Conservation (phyloP, 2,329 filamentous ascomycete species). For the Aureobasidium sp. region DNA sequence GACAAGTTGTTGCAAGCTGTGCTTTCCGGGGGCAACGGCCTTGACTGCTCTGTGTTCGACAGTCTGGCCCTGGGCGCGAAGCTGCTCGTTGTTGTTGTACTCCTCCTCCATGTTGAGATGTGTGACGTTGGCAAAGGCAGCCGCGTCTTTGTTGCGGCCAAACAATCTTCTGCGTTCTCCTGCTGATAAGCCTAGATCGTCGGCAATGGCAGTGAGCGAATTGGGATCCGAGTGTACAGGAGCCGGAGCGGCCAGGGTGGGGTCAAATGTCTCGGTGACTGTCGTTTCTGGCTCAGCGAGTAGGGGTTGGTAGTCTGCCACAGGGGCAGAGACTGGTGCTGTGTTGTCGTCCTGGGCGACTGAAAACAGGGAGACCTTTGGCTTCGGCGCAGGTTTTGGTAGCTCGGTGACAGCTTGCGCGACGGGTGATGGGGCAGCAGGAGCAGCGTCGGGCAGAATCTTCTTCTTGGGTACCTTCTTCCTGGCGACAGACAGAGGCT, state of each 20-base stretch:
- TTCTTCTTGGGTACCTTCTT: constrained; percentile 62
- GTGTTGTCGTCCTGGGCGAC: constrained; percentile 37
- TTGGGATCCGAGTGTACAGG: constrained; percentile 29
- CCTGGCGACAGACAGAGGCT: constrained; percentile 73
- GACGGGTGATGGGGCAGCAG: constrained; percentile 21
- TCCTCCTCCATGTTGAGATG: constrained; percentile 86
- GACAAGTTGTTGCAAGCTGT: constrained; percentile 80
- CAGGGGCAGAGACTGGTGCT: constrained; percentile 3
- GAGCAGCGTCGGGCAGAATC: constrained; percentile 22
- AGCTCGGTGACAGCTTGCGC: constrained; percentile 3
- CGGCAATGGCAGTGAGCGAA: constrained; percentile 61
- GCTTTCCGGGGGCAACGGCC: constrained; percentile 34
- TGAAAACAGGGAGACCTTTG: constrained; percentile 63
- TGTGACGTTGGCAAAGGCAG: constrained; percentile 52
- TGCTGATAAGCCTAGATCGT: constrained; percentile 69
- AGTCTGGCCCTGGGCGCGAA: constrained; percentile 61
- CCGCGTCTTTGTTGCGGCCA: constrained; percentile 46
- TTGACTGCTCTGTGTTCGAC: constrained; percentile 71
- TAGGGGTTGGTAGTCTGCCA: constrained; percentile 30
- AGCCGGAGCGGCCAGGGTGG: neutral
- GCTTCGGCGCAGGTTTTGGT: constrained; percentile 32
- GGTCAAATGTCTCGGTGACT: neutral
- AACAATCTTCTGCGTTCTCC: constrained; percentile 76
- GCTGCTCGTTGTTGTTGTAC: constrained; percentile 73
- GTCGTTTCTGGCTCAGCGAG: constrained; percentile 16